These are phyloP conservation scores for Narthecium ossifragum DNA, from an alignment of 106 monocot genomes.

Conservation along the genomic window DNA sequence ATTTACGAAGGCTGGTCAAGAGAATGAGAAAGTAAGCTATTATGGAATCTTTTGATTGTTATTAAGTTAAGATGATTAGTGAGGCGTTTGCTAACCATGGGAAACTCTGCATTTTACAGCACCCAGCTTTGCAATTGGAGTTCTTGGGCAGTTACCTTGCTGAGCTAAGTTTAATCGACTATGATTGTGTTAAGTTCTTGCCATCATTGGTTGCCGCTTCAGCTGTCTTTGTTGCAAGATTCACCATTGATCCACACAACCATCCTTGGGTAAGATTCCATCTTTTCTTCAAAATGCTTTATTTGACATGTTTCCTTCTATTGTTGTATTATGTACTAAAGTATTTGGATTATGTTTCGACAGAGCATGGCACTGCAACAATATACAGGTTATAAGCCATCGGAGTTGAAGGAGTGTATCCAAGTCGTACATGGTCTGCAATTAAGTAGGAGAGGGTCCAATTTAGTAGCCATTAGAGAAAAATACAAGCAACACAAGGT, in stretches of 20 bases:
- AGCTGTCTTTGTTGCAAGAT: constrained; percentile 62
- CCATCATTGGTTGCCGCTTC: constrained; percentile 62
- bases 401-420: constrained; percentile 54
- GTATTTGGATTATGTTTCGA: too few species aligned
- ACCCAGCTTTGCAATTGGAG: constrained; percentile 32
- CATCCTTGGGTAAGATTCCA: constrained; percentile 57
- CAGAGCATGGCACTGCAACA: constrained; percentile 11
- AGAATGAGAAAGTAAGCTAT: constrained; percentile 22
- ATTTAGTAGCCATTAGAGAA: constrained; percentile 40
- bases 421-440: constrained; percentile 50
- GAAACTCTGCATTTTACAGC: constrained; percentile 20
- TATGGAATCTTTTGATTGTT: background rate
- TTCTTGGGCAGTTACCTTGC: constrained; percentile 57
- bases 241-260: constrained; percentile 25
- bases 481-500: constrained; percentile 64
- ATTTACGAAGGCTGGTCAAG: constrained; percentile 20
- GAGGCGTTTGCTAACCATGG: background rate
- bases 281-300: background rate
- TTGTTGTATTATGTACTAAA: background rate
- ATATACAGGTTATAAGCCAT: constrained; percentile 34
- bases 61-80: background rate
- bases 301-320: background rate
- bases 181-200: constrained; percentile 39
- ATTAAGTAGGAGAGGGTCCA: constrained; percentile 24
- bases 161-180: constrained; percentile 59